Base-by-base conservation (phyloP, 148 eudicot species). In the Oxyria digyna region DNA sequence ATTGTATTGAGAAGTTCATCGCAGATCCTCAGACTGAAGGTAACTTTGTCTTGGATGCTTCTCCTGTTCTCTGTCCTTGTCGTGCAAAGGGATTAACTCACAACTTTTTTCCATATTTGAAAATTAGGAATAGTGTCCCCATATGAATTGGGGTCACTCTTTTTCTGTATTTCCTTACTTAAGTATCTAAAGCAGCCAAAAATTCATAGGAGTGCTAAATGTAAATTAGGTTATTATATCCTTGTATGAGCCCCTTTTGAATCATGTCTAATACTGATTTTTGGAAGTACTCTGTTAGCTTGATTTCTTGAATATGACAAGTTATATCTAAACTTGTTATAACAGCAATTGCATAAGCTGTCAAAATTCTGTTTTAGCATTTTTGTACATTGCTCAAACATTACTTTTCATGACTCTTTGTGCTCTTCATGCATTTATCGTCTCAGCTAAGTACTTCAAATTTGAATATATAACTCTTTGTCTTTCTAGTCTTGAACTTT, bases 11-110 rank as follows among this genome's bases (percentile, higher is more conserved):
- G 76, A 94, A 85, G 70, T 94, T 94, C 83, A 86, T 94, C 76
- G 85, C 80, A 64, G 98, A 94, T 78, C 97, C 98, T 33, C 98
- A 94, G 80, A 94, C 98, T 69, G 98, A 94, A 90, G 98, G 98
- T 89, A 41, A 9, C 26, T 29, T 32, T 48, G 1, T 38, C 38
- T 42, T 69, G 46, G 10, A 35, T n/a, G n/a, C 49, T 67, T 71
- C 38, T 67, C 18, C 13, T 15, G 38, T 59, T 29, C 65, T 27
- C 20, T 18, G 20, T 14, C 18, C 35, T 27, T 59, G 37, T 59
- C 37, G 5, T 24, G 4, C 18, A 6, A 54, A 54, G 17, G 31
- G 15, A 29, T 29, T 4, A 59, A 17, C 18, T 29, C 31, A 1
- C 38, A 59, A 59, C 13, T 27, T 3, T 29, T 29, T 5, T n/a